phyloP scores from a whole-genome alignment of 306 rosid genomes.

The Fragaria nilgerrensis region DNA sequence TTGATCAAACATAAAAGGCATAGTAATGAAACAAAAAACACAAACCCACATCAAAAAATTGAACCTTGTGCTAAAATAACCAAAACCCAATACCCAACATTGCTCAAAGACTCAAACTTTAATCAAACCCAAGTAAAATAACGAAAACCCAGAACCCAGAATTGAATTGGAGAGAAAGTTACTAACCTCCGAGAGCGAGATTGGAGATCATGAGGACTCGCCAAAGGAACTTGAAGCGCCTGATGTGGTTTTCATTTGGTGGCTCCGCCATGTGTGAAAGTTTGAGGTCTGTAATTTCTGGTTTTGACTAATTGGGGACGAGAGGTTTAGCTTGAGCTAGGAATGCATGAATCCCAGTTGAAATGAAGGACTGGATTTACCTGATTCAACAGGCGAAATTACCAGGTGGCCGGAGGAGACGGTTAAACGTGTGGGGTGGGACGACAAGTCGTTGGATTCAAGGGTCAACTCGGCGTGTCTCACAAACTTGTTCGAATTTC shows the following conservation, averaged over 20 bases:
- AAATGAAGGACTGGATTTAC: too few species aligned
- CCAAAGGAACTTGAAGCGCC: conserved; percentile 69
- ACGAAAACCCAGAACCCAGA: neutral
- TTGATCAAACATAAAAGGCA: conserved; percentile 42
- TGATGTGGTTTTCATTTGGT: conserved; percentile 32
- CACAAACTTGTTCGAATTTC: too few species aligned
- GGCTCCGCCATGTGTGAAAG: conserved; percentile 27
- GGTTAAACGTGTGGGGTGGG: neutral
- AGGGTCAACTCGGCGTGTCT: too few species aligned
- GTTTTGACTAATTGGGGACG: neutral
- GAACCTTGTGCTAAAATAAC: neutral
- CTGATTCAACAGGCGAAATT: neutral
- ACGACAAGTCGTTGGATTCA: neutral
- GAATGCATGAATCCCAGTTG: neutral
- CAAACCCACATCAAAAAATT: neutral
- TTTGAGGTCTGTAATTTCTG: neutral
- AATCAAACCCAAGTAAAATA: neutral
- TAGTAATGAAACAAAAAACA: conserved; percentile 8
- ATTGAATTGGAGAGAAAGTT: neutral
- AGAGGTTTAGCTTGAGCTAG: neutral
- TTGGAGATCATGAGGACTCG: conserved; percentile 71
- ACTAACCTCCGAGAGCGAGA: conserved; percentile 75
- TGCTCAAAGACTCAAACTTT: neutral
- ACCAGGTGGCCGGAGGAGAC: neutral
- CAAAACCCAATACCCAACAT: neutral